A percentile compares a stretch with the other conserved stretches of the same genome.
Evolutionary conservation across 2,329 filamentous ascomycete species (phyloP).

Genomic region (Colletotrichum incanum): DNA sequence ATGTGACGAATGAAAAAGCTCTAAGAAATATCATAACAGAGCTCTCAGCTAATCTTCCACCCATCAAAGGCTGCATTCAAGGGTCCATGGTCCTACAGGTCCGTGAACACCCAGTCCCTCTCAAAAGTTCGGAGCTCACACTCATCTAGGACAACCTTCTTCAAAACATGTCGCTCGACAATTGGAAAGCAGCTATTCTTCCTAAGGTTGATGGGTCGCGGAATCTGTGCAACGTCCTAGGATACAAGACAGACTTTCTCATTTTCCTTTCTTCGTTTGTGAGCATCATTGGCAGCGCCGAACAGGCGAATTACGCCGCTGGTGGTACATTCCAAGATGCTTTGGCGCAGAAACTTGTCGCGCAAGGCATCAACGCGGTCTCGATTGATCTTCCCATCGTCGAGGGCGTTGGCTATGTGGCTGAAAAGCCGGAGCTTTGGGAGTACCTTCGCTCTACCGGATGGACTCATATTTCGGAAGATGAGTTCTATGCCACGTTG

Average conservation of each 20-base stretch:
- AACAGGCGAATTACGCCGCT: slow-evolving; percentile 62
- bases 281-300: slow-evolving; percentile 48
- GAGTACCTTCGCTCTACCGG: slow-evolving; percentile 45
- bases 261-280: slow-evolving; percentile 53
- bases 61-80: slow-evolving; percentile 40
- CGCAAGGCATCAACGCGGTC: slow-evolving; percentile 59
- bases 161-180: slow-evolving; percentile 40
- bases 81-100: slow-evolving; percentile 47
- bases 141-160: slow-evolving; percentile 37
- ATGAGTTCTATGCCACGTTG: slow-evolving; percentile 47
- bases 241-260: slow-evolving; percentile 53
- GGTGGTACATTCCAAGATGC: slow-evolving; percentile 61
- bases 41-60: slow-evolving; percentile 24
- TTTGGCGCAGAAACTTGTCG: slow-evolving; percentile 57
- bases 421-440: slow-evolving; percentile 57
- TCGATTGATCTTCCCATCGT: slow-evolving; percentile 69
- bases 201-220: slow-evolving; percentile 55
- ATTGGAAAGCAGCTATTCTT: slow-evolving; percentile 41
- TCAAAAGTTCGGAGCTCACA: not conserved
- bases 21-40: slow-evolving; percentile 15
- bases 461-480: slow-evolving; percentile 44
- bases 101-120: not conserved
- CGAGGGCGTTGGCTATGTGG: slow-evolving; percentile 65
- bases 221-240: slow-evolving; percentile 52
- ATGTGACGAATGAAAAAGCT: slow-evolving; percentile 39